These are phyloP conservation scores for Talaromyces sp. DNA, from an alignment of 2,329 filamentous ascomycete species.

Conservation along the genomic window DNA sequence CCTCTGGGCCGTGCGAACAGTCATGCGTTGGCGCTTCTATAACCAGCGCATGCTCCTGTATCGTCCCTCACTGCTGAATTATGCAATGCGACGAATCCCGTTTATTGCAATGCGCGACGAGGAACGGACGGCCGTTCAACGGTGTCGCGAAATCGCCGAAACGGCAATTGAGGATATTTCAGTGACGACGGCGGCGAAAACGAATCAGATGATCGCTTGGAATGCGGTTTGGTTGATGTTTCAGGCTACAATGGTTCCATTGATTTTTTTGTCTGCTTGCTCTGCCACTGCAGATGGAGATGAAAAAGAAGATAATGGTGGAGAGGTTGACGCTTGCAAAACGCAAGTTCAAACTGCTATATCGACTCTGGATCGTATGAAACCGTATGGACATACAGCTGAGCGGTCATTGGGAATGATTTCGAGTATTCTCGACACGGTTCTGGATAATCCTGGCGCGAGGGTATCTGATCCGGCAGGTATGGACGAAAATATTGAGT, in stretches of 20 bases:
- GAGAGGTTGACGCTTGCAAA: neutral
- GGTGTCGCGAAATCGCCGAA: conserved; percentile 64
- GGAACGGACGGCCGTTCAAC: conserved; percentile 62
- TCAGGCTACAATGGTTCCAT: conserved; percentile 4
- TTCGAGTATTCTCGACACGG: neutral
- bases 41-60: conserved; percentile 73
- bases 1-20: conserved; percentile 62
- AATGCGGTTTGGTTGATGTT: neutral
- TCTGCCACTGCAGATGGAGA: neutral
- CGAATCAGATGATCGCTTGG: conserved; percentile 4
- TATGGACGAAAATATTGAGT: neutral
- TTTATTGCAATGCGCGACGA: conserved; percentile 51
- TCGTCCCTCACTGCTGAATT: conserved; percentile 64
- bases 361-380: conserved; percentile 2
- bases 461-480: neutral
- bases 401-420: neutral
- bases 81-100: conserved; percentile 52
- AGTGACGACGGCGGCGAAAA: conserved; percentile 44
- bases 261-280: neutral
- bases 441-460: neutral
- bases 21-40: conserved; percentile 80
- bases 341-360: neutral
- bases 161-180: conserved; percentile 69
- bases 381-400: conserved; percentile 4
- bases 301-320: neutral